Percentiles rank a stretch among this genome's conserved stretches.
Conservation (phyloP, 176 grass and related monocot species). For the Microstegium vimineum region DNA sequence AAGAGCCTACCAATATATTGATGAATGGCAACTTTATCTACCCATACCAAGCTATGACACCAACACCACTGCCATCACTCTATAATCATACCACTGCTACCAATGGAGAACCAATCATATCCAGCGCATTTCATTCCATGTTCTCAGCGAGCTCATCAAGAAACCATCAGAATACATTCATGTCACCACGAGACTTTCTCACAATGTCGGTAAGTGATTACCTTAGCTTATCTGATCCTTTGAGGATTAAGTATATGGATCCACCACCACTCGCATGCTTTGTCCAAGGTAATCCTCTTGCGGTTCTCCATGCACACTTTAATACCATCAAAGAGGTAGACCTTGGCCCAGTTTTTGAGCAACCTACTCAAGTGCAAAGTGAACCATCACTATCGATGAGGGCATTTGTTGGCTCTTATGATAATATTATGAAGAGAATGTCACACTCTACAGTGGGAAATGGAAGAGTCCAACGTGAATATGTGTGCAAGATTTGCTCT, state of each 20-base stretch:
- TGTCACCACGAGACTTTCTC: neutral
- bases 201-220: neutral
- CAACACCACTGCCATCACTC: neutral
- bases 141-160: neutral
- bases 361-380: neutral
- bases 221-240: neutral
- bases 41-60: neutral
- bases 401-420: neutral
- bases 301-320: neutral
- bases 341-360: neutral
- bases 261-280: neutral
- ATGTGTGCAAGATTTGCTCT: neutral
- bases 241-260: neutral
- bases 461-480: neutral
- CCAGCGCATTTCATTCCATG: neutral
- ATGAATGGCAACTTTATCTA: neutral
- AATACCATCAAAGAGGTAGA: neutral
- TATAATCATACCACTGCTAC: no score
- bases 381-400: neutral
- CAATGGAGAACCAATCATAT: neutral
- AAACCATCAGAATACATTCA: neutral
- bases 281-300: neutral
- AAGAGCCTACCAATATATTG: neutral
- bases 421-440: neutral
- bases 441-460: neutral